These are phyloP conservation scores for Dillenia turbinata DNA, from an alignment of 164 flowering plant genomes.

Conservation along the genomic window DNA sequence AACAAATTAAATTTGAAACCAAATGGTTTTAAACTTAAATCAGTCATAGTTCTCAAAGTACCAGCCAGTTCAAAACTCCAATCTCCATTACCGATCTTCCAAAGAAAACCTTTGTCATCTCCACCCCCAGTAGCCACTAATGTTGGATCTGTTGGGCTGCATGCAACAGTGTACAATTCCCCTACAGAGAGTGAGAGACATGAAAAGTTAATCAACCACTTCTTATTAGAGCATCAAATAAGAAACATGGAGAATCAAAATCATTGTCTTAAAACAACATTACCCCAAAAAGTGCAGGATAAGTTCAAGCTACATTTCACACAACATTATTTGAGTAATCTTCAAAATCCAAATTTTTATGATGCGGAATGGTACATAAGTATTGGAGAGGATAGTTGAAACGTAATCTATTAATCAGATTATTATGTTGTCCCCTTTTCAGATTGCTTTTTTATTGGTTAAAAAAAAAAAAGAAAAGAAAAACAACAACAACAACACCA, in stretches of 20 bases:
- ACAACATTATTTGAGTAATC: too few species aligned
- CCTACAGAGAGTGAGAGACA: constrained; percentile 31
- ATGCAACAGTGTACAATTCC: constrained; percentile 76
- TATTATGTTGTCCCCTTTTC: too few species aligned
- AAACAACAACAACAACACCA: too few species aligned
- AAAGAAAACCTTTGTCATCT: constrained; percentile 87
- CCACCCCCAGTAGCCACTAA: constrained; percentile 94
- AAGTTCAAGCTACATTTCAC: background rate
- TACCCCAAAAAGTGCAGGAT: background rate
- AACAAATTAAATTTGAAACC: background rate
- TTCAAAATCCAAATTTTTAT: too few species aligned
- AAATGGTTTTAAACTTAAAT: background rate
- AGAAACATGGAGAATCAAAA: background rate
- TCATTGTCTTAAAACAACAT: background rate
- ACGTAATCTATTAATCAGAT: too few species aligned
- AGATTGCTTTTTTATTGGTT: too few species aligned
- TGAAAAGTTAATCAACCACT: too few species aligned
- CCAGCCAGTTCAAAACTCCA: constrained; percentile 75
- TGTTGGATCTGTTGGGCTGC: constrained; percentile 74
- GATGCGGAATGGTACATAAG: too few species aligned
- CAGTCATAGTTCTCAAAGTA: constrained; percentile 5
- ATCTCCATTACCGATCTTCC: constrained; percentile 82
- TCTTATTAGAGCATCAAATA: too few species aligned
- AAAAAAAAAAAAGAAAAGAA: too few species aligned
- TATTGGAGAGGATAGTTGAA: too few species aligned